Percentiles rank a stretch among this genome's conserved stretches.
These are phyloP conservation scores for Aaosphaeria arxii DNA, from an alignment of 2,329 filamentous ascomycete species.

Conservation along the genomic window DNA sequence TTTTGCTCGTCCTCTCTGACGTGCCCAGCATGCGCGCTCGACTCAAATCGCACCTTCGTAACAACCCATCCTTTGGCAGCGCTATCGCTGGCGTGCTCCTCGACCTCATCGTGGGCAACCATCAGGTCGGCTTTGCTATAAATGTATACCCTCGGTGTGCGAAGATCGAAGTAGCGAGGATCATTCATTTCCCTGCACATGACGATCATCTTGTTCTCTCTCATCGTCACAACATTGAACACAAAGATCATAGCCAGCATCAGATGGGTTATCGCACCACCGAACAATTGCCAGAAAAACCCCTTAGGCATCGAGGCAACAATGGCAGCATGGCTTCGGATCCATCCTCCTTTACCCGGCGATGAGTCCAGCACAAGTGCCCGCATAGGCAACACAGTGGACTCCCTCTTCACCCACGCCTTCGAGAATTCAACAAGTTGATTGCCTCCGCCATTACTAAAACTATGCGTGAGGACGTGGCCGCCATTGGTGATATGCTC, in stretches of 20 bases:
- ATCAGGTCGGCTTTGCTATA: conserved; percentile 59
- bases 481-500: conserved; percentile 19
- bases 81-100: conserved; percentile 52
- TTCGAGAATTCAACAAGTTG: conserved; percentile 31
- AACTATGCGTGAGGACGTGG: conserved; percentile 31
- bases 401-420: conserved; percentile 21
- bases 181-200: conserved; percentile 30
- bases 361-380: conserved; percentile 31
- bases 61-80: conserved; percentile 49
- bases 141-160: conserved; percentile 52
- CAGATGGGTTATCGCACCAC: conserved; percentile 22
- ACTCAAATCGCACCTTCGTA: conserved; percentile 53
- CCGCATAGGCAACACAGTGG: conserved; percentile 21
- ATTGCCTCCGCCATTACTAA: conserved; percentile 36
- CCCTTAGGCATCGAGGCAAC: conserved; percentile 21
- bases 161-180: conserved; percentile 18
- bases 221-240: conserved; percentile 11
- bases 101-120: conserved; percentile 56
- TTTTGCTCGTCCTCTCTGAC: conserved; percentile 54
- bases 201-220: conserved; percentile 23
- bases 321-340: conserved; percentile 29
- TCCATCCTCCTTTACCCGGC: conserved; percentile 32
- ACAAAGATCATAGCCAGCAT: conserved; percentile 20
- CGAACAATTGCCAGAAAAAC: conserved; percentile 23
- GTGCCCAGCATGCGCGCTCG: conserved; percentile 60